These are phyloP conservation scores for Aureobasidium namibiae DNA, from an alignment of 2,329 filamentous ascomycete genomes.

Conservation along the genomic window DNA sequence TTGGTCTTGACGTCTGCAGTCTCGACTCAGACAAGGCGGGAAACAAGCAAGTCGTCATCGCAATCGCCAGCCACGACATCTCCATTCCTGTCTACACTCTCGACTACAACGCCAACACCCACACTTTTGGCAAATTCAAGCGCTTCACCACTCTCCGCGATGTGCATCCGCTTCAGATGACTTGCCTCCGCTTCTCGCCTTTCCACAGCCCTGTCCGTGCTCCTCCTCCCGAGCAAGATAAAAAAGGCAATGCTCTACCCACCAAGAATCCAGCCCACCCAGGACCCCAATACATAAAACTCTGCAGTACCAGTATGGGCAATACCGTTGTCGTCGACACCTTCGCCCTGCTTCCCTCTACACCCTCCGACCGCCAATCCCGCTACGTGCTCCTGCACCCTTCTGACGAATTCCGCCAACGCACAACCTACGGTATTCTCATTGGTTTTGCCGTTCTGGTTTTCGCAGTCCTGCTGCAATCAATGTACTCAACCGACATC, in stretches of 20 bases:
- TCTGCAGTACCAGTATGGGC: conserved; percentile 73
- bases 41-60: conserved; percentile 70
- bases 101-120: conserved; percentile 52
- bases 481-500: conserved; percentile 47
- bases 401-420: conserved; percentile 44
- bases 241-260: conserved; percentile 17
- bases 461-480: conserved; percentile 54
- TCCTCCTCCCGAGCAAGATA: conserved; percentile 20
- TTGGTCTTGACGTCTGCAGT: conserved; percentile 67
- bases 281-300: conserved; percentile 56
- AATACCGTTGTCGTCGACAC: conserved; percentile 74
- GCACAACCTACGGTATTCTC: conserved; percentile 48
- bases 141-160: conserved; percentile 44
- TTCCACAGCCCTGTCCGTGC: conserved; percentile 33
- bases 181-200: conserved; percentile 41
- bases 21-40: conserved; percentile 52
- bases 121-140: conserved; percentile 40
- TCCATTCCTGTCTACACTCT: conserved; percentile 72
- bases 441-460: conserved; percentile 55
- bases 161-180: conserved; percentile 52
- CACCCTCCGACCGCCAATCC: conserved; percentile 39
- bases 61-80: conserved; percentile 70
- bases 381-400: conserved; percentile 62
- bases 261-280: conserved; percentile 19
- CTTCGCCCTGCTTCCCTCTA: conserved; percentile 54